Evolutionary conservation across 1,284 basidiomycete species (phyloP), one percentile per base, ranked within the genome.

Genomic region (Trichosporon coremiiforme): DNA sequence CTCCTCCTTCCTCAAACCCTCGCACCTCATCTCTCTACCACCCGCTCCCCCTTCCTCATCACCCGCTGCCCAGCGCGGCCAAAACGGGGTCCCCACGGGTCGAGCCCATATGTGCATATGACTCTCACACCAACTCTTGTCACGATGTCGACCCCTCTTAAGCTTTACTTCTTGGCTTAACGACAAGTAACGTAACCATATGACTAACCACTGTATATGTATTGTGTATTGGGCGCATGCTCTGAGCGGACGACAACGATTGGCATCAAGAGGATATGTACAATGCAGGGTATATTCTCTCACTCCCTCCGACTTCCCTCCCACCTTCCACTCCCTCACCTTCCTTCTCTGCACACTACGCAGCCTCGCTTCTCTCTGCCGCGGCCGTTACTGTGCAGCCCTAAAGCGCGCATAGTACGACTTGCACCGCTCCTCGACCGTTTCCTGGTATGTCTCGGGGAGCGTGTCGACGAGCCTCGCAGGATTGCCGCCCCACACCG

Each of bases 401-500:
- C 87, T 85, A 78, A 92, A 93, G 10, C 89, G 86, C 17, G 86
- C 86, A 76, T 93, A 94, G 73, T 88, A 89, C 63, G 88, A 87
- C 79, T 96, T 97, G 12, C 91, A 91, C 71, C 88, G 87, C 0
- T 88, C 86, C 80, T 95, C 92, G 4, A 91, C 87, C 71, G 89
- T 87, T 75, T 95, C 93, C 77, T 92, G 90, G 20, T 91, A 93
- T 29, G 93, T 92, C 82, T 98, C 96, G 0, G 95, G 92, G 8
- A 98, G 87, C 75, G 94, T 91, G 78, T 90, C 90, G 1, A 93
- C 80, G 73, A 93, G 91, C 10, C 88, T 88, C 17, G 92, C 95
- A 77, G 97, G 96, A 67, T 93, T 93, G 9, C 97, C 97, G 13
- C 88, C 85, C 84, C 95, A 98, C 5, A 92, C 85, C 0, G 94